Evolutionary conservation across 208 protist genomes (phyloP).

Genomic region (Sergeia podlipaevii): DNA sequence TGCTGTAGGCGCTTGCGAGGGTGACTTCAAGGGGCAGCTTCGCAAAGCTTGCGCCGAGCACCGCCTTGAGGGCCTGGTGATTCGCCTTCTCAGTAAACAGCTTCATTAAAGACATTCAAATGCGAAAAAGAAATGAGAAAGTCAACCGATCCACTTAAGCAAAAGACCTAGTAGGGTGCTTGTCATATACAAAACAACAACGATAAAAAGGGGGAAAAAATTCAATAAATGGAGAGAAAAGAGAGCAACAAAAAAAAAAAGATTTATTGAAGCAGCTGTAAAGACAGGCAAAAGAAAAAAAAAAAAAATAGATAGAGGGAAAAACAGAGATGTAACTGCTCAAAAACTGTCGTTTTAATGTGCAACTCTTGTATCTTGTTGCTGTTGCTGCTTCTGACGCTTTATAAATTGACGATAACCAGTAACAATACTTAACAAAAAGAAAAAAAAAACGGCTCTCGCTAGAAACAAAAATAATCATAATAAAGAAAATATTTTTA

Average conservation of each 20-base stretch:
- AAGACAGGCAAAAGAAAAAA: conserved; percentile 6
- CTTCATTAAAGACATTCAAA: conserved; percentile 24
- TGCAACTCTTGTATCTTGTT: background rate
- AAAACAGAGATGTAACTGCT: background rate
- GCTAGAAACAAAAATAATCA: conserved; percentile 3
- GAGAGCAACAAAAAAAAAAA: conserved; percentile 10
- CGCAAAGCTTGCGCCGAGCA: conserved; percentile 55
- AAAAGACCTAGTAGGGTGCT: conserved; percentile 5
- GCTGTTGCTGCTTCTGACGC: conserved; percentile 7
- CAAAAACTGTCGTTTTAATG: background rate
- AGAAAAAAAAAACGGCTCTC: conserved; percentile 11
- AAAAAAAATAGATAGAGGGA: conserved; percentile 6
- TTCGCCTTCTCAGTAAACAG: conserved; percentile 88
- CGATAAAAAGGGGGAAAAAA: background rate
- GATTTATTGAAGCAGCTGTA: conserved; percentile 1
- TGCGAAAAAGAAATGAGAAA: conserved; percentile 1
- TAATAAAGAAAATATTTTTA: background rate
- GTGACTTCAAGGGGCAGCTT: conserved; percentile 57
- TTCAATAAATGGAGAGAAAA: background rate
- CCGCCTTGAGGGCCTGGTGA: conserved; percentile 80
- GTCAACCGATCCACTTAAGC: background rate
- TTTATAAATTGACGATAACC: conserved; percentile 7
- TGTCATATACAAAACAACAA: conserved; percentile 11
- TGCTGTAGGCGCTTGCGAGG: conserved; percentile 60
- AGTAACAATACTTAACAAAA: conserved; percentile 8